phyloP scores from a whole-genome alignment of 257 asterid species.

The Scutellaria galericulata region DNA sequence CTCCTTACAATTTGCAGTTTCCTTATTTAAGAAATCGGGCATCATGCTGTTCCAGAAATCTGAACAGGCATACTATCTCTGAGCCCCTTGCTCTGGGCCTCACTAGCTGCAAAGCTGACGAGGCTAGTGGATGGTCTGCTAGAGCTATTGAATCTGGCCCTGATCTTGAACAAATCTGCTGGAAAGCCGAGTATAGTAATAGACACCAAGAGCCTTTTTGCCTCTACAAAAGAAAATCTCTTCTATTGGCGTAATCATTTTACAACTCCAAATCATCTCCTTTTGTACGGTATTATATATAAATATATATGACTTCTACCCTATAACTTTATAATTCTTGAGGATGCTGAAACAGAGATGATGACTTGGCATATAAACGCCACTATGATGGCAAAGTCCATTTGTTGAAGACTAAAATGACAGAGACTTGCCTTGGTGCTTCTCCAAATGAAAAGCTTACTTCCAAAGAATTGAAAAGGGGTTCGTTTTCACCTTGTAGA shows the following conservation, averaged over 20 bases:
- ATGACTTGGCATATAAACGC: conserved; percentile 35
- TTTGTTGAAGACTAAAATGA: conserved; percentile 52
- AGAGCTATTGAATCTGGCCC: conserved; percentile 42
- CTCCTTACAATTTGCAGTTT: conserved; percentile 55
- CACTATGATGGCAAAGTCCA: conserved; percentile 52
- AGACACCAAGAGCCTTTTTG: conserved; percentile 56
- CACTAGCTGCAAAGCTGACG: conserved; percentile 64
- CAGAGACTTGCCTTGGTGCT: conserved; percentile 69
- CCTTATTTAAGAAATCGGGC: conserved; percentile 46
- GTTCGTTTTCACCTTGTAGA: conserved; percentile 75
- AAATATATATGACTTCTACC: conserved; percentile 5
- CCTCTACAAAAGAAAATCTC: conserved; percentile 64
- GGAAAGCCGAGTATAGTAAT: conserved; percentile 54
- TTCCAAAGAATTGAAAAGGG: conserved; percentile 61
- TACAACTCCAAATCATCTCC: conserved; percentile 32
- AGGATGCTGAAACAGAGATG: conserved; percentile 56
- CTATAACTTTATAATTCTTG: conserved; percentile 9
- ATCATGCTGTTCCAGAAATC: conserved; percentile 29
- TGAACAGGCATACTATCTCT: conserved; percentile 11
- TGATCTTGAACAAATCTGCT: conserved; percentile 74
- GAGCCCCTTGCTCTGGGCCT: conserved; percentile 52
- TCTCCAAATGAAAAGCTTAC: conserved; percentile 65
- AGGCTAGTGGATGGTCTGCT: conserved; percentile 70
- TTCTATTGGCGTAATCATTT: conserved; percentile 52
- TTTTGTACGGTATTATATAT: not conserved